Percentiles rank a stretch among this genome's conserved stretches.
Evolutionary conservation across 2,329 filamentous ascomycete species (phyloP).

Genomic region (Cercospora zeae-maydis): DNA sequence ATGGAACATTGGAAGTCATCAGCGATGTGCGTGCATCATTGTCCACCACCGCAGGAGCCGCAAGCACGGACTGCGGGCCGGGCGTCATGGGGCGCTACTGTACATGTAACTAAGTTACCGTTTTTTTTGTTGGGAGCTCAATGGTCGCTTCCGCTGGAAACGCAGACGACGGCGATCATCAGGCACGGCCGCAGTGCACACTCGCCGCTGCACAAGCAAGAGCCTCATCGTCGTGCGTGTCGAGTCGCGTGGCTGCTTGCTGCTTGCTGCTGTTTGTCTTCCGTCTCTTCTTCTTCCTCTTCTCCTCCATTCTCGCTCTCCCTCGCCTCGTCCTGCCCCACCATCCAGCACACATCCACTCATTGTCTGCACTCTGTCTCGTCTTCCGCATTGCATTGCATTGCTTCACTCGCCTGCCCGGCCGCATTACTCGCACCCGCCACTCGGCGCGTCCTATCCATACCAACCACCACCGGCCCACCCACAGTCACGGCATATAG

Average conservation of each 20-base stretch:
- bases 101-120: not conserved
- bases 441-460: not conserved
- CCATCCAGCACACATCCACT: not conserved
- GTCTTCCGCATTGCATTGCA: not conserved
- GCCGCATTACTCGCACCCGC: not conserved
- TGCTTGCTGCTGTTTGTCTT: no score
- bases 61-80: conserved; percentile 6
- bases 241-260: not conserved
- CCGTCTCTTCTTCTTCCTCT: not conserved
- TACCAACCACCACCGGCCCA: not conserved
- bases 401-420: not conserved
- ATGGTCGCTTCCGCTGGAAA: not conserved
- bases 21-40: not conserved
- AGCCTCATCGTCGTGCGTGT: not conserved
- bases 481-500: not conserved
- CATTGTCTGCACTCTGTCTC: not conserved
- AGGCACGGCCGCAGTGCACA: not conserved
- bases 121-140: conserved; percentile 3
- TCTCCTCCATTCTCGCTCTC: not conserved
- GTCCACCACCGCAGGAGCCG: not conserved
- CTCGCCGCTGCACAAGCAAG: not conserved
- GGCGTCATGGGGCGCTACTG: not conserved
- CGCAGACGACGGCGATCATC: not conserved
- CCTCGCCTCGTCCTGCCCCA: not conserved
- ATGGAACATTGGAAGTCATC: no score